Conservation (phyloP, 169 alveolate genomes). For the Plasmodium inui region DNA sequence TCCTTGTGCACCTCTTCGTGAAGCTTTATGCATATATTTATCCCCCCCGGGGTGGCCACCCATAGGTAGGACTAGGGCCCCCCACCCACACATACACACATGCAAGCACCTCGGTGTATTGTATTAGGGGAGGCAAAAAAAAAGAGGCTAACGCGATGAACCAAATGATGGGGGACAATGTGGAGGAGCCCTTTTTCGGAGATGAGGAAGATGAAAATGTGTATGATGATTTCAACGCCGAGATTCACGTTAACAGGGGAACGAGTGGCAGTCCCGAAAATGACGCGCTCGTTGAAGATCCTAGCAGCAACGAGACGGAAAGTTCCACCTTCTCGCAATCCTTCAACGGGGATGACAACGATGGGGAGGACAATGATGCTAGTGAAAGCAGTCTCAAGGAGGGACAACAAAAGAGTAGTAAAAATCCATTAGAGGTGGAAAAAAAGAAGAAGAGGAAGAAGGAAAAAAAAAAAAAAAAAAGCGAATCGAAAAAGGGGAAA, state of each 20-base stretch:
- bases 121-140: not conserved
- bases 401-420: not conserved
- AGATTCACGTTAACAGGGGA: slow-evolving; percentile 7
- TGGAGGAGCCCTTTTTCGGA: not conserved
- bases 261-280: not conserved
- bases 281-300: not conserved
- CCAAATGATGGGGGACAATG: not conserved
- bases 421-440: not conserved
- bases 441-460: slow-evolving; percentile 23
- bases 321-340: not conserved
- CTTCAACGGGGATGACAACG: not conserved
- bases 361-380: not conserved
- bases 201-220: not conserved
- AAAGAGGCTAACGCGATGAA: not conserved
- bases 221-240: slow-evolving; percentile 19
- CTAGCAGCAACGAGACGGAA: not conserved
- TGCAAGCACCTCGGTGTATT: not conserved
- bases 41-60: not conserved
- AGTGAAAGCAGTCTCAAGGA: not conserved
- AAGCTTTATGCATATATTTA: not conserved
- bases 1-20: not conserved
- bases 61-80: not conserved
- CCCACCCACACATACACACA: not conserved
- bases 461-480: not conserved
- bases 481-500: not conserved